These are phyloP conservation scores for Terfezia claveryi DNA, from an alignment of 495 filamentous ascomycete species.

Conservation along the genomic window DNA sequence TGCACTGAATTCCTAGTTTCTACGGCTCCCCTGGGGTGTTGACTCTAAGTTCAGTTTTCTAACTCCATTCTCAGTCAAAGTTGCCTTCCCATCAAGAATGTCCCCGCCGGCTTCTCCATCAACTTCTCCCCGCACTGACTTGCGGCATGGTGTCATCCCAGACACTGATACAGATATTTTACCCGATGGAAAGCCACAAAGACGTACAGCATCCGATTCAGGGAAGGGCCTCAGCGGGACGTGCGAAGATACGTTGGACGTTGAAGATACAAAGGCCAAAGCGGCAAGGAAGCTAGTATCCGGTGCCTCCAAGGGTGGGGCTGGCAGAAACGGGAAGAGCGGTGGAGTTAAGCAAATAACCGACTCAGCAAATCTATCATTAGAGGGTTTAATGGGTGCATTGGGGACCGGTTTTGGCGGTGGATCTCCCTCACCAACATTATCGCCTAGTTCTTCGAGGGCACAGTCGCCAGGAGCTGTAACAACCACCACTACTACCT, in stretches of 20 bases:
- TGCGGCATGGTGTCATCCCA: too few relatives aligned
- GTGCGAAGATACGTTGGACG: not conserved
- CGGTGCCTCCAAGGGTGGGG: not conserved
- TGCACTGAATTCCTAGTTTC: not conserved
- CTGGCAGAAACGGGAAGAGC: not conserved
- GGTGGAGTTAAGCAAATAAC: not conserved
- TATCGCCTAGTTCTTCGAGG: not conserved
- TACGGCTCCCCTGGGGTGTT: not conserved
- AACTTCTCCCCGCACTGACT: not conserved
- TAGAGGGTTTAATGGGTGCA: not conserved
- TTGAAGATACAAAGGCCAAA: not conserved
- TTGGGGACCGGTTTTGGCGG: not conserved
- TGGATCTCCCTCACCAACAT: not conserved
- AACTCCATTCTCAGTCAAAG: not conserved
- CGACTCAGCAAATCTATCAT: not conserved
- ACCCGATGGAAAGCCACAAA: not conserved
- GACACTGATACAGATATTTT: too few relatives aligned
- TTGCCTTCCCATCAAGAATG: not conserved
- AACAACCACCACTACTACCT: not conserved
- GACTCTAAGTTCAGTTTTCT: not conserved
- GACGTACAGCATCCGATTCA: not conserved
- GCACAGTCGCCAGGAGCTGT: not conserved
- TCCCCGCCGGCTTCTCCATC: not conserved
- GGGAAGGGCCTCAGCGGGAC: not conserved
- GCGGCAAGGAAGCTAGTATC: not conserved